Base-by-base conservation (phyloP, 2,329 filamentous ascomycete species). In the Fusarium sp. region DNA sequence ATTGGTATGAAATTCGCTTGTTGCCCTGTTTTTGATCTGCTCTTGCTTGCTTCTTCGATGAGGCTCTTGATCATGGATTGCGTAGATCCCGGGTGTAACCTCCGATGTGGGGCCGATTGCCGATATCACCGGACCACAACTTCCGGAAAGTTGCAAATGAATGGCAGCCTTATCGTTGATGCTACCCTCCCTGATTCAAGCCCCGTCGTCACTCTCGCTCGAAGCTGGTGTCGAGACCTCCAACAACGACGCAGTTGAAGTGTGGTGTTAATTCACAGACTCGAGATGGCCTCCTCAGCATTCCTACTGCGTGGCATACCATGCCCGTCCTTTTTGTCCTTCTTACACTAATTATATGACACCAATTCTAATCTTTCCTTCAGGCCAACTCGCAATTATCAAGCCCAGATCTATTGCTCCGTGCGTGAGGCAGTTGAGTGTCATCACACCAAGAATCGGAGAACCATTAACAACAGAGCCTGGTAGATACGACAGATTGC, bases 101-200 rank as follows among this genome's bases (percentile, higher is more conserved):
- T 69, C 65, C 60, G 42, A 11, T n/a, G 50, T 48, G 65, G 65
- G 60, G 65, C 65, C 55, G 65, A 27, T 47, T 31, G 2, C 65
- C 65, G 60, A 53, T 52, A 41, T 41, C 18, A 9, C 25, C 49
- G 55, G 65, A 50, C 27, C 36, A 46, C 39, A 37, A 20, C 37
- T 29, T 69, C 65, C 54, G 54, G 55, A 39, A 14, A 11, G 29
- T 21, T 8, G 13, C 4, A 17, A 6, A 18, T 21, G 11, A 37
- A 23, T 13, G 4, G 17, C 33, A 27, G 42, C 25, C 29, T 43
- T n/a, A 15, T 31, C 9, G 2, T 11, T 15, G 15, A 39, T 35
- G 4, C 5, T 59, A 35, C 45, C 15, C 9, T 39, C 45, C 15
- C 9, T 39, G 14, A 2, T 3, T 5, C 23, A 63, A 57, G 18